Evolutionary conservation across 2,329 filamentous ascomycete species (phyloP), one percentile per base, ranked within the genome.

Genomic region (Alternaria dauci): DNA sequence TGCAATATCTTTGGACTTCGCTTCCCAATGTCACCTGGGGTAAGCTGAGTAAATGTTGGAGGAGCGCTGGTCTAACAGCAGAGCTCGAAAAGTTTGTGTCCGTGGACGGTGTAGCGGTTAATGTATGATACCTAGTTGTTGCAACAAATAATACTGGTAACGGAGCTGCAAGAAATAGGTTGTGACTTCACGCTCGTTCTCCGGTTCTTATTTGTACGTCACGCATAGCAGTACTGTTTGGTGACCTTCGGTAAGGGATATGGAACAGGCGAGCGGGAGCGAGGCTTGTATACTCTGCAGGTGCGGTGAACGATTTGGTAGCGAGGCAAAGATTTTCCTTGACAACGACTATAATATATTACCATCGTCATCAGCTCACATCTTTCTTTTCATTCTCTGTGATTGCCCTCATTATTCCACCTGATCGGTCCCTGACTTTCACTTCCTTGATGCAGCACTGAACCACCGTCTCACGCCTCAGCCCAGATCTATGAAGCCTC

Each of bases 91-190:
- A 23, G 36, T 26, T 16, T 16, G 32, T 42, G n/a, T 42, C 8
- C 12, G 25, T 16, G 23, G 36, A 7, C 16, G 36, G 2, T 11
- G 36, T 6, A 42, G 50, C 42, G 7, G 36, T 30, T 30, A 42
- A 32, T 52, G 23, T 52, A 58, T 52, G 39, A 58, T 58, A 58
- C 39, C 47, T 50, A 30, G 25, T 52, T 36, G 36, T 38, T 36
- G 34, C 32, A 50, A 32, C 16, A 50, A 18, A 38, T 50, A 26
- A 50, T 50, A 50, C n/a, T 50, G 5, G 14, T 30, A 30, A 30
- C 28, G 28, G 8, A 11, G 28, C 9, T 30, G 28, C 11, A 11
- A 30, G 28, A 8, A 11, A 30, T 30, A 2, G 8, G 28, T 11
- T 30, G 11, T 11, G 9, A 30, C 28, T 30, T 11, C 2, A 12